Conservation (phyloP, 1,284 basidiomycete species). For the Tranzscheliella williamsii region DNA sequence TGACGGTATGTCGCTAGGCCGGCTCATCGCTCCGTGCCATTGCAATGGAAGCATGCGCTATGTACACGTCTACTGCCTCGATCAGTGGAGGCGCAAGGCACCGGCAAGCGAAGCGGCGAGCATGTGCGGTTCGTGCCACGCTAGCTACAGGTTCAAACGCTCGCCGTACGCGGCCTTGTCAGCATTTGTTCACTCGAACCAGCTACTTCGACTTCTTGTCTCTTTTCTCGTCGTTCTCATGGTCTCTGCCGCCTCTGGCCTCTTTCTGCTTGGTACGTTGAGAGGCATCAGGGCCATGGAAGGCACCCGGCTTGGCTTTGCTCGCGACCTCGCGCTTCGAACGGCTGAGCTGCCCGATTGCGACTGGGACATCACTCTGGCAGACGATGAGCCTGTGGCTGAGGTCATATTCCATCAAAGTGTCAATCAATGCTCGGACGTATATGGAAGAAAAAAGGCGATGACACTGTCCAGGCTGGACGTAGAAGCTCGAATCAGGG, state of each 20-base stretch:
- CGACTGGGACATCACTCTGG: slow-evolving; percentile 24
- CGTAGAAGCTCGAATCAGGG: neutral
- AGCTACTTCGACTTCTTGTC: slow-evolving; percentile 24
- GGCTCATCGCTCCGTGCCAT: slow-evolving; percentile 28
- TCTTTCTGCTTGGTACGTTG: neutral
- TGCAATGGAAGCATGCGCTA: slow-evolving; percentile 40
- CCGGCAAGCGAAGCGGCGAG: slow-evolving; percentile 15
- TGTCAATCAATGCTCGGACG: neutral
- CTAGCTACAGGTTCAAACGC: slow-evolving; percentile 25
- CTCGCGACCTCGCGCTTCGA: slow-evolving; percentile 12
- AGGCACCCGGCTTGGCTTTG: slow-evolving; percentile 12
- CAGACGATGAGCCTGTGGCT: slow-evolving; percentile 7
- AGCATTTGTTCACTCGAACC: slow-evolving; percentile 28
- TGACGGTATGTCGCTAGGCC: slow-evolving; percentile 23
- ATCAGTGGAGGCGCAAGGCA: slow-evolving; percentile 27
- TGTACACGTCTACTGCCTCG: slow-evolving; percentile 29
- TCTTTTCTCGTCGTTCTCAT: slow-evolving; percentile 12
- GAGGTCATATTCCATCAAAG: slow-evolving; percentile 12
- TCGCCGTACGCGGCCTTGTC: slow-evolving; percentile 11
- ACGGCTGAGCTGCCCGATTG: slow-evolving; percentile 10
- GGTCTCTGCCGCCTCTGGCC: slow-evolving; percentile 8
- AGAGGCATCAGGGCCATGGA: neutral
- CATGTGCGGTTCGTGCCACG: slow-evolving; percentile 27
- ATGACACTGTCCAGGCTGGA: neutral
- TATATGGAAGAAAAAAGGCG: neutral